Conservation (phyloP, 345 rosid species). For the Boechera retrofracta region DNA sequence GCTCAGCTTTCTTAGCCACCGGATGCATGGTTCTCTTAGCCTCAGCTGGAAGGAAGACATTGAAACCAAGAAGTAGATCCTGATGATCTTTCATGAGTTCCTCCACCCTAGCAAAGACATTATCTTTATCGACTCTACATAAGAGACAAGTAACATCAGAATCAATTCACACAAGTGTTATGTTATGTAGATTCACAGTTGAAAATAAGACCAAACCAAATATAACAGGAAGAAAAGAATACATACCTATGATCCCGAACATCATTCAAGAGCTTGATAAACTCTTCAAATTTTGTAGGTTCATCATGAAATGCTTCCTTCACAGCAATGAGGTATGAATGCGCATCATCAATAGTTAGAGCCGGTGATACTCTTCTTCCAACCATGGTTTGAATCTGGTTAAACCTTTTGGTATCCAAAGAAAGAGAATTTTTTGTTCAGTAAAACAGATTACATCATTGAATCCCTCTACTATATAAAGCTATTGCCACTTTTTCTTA, state of each 20-base stretch:
- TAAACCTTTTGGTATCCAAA: background rate
- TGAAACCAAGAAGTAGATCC: constrained; percentile 9
- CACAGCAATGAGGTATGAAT: background rate
- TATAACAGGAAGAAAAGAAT: background rate
- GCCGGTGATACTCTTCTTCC: background rate
- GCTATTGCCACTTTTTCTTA: background rate
- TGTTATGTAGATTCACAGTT: background rate
- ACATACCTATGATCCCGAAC: background rate
- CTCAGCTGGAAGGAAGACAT: background rate
- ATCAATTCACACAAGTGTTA: background rate
- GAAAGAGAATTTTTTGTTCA: background rate
- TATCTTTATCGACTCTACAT: constrained; percentile 1
- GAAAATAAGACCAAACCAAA: background rate
- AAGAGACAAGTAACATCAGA: background rate
- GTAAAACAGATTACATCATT: background rate
- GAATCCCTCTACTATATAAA: background rate
- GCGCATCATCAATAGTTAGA: background rate
- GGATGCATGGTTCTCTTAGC: background rate
- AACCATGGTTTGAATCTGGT: background rate
- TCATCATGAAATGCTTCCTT: constrained; percentile 8
- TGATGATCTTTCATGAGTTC: constrained; percentile 21
- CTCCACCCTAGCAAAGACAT: background rate
- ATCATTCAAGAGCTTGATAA: background rate
- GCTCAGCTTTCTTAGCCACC: background rate
- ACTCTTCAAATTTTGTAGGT: constrained; percentile 17